These are phyloP conservation scores for Lathyrus tuberosus DNA, from an alignment of 306 rosid species.

Conservation along the genomic window DNA sequence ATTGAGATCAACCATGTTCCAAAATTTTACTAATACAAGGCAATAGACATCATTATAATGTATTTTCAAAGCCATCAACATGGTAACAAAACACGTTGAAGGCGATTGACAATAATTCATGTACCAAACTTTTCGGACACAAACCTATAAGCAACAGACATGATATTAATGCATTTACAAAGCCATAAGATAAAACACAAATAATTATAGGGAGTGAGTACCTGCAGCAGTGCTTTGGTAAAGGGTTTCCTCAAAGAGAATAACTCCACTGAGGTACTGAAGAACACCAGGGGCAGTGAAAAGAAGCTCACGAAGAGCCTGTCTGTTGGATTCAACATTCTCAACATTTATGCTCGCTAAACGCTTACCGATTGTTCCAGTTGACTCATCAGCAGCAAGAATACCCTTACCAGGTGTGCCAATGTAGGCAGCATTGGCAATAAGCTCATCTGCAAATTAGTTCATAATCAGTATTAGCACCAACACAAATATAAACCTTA, in stretches of 20 bases:
- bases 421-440: slow-evolving; percentile 53
- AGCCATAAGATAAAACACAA: background rate
- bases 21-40: too few relatives aligned
- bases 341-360: slow-evolving; percentile 47
- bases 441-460: slow-evolving; percentile 42
- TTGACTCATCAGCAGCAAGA: slow-evolving; percentile 55
- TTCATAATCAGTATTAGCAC: background rate
- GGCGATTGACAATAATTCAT: background rate
- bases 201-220: background rate
- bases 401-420: slow-evolving; percentile 56
- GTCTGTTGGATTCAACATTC: slow-evolving; percentile 49
- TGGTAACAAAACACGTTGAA: background rate
- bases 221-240: slow-evolving; percentile 50
- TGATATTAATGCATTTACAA: background rate
- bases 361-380: slow-evolving; percentile 48
- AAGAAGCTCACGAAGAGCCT: slow-evolving; percentile 50
- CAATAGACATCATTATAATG: background rate
- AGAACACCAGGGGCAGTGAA: slow-evolving; percentile 48
- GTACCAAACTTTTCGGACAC: background rate
- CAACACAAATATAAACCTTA: background rate
- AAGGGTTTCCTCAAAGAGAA: slow-evolving; percentile 51
- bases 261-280: slow-evolving; percentile 44
- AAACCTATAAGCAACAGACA: background rate
- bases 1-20: background rate
- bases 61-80: background rate